Evolutionary conservation across 2,329 filamentous ascomycete species (phyloP).

Genomic region (Fusarium anguioides): DNA sequence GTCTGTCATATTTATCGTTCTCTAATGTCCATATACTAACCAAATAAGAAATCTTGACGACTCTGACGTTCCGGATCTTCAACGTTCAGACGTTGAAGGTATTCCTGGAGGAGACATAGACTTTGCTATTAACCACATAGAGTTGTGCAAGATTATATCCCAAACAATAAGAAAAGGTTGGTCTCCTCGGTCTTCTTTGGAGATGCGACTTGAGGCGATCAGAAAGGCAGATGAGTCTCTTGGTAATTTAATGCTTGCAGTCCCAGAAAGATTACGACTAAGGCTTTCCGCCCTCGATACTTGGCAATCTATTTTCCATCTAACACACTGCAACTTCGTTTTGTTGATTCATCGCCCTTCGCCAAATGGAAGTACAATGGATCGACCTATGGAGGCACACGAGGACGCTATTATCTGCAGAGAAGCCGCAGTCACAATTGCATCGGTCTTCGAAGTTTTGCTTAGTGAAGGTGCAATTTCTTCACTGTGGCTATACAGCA

Average conservation of each 20-base stretch:
- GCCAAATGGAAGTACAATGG: background rate
- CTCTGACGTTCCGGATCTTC: background rate
- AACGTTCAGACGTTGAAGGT: background rate
- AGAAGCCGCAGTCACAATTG: conserved; percentile 3
- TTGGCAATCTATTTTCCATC: conserved; percentile 6
- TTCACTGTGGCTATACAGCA: conserved; percentile 15
- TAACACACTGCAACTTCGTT: conserved; percentile 3
- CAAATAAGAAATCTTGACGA: conserved; percentile 6
- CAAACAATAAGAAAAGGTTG: conserved; percentile 1
- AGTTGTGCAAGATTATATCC: conserved; percentile 14
- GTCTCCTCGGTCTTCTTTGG: background rate
- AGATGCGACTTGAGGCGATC: background rate
- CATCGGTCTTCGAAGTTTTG: conserved; percentile 6
- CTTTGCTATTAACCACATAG: background rate
- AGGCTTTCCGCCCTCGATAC: background rate
- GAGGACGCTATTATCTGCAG: conserved; percentile 6
- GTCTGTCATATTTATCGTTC: accelerated
- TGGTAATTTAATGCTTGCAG: background rate
- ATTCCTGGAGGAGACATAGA: background rate
- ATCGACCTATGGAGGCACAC: background rate
- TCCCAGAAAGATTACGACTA: background rate
- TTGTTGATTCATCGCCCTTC: conserved; percentile 2
- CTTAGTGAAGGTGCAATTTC: background rate
- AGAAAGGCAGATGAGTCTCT: conserved; percentile 2
- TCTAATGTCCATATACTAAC: accelerated